Base-by-base conservation (phyloP, 768 basidiomycete species). In the Paxillus rubicundulus region DNA sequence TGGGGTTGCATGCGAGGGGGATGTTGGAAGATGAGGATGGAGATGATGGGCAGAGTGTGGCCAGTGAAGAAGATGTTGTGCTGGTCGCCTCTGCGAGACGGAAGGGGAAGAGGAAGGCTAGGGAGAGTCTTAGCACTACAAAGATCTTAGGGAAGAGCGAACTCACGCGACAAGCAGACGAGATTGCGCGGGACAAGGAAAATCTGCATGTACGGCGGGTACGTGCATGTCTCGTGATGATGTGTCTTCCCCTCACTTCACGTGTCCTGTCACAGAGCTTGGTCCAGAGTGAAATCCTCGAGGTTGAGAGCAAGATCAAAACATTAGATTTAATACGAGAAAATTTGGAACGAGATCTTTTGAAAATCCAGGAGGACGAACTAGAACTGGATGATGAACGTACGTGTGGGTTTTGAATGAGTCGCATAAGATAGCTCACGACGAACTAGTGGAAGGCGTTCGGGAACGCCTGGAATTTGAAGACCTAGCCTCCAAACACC, bases 361-460 rank as follows among this genome's bases (percentile, higher is more conserved):
- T 98, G 30, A 89, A 82, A 65, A 67, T 98, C 42, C 90, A 95
- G 52, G 96, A 99, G 66, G 96, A 98, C 60, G 95, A 97, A 56
- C 75, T 99, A 20, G 96, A 98, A 64, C 74, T 99, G n/a, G 92
- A 97, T 62, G 96, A 97, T 54, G 96, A 99, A 72, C 70, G 93
- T 95, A 62, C 62, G 91, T 78, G 10, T 42, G 47, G 0, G 37
- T 24, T n/a, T 36, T 16, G 13, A 18, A n/a, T 17, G 6, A 10
- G 28, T 56, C 49, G 4, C 17, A 9, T 28, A 43, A 24, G 7
- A 47, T 16, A 7, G 5, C 55, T 57, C 49, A 63, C 47, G 37
- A 33, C 27, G 32, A 36, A 49, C 21, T 60, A 96, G 93, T 97
- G 50, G 85, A 91, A 70, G 94, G 94, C 34, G 90, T 97, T 17